Base-by-base conservation (phyloP, 1,139 yeast genomes). In the Hemisphaericaspora lyxosophila region DNA sequence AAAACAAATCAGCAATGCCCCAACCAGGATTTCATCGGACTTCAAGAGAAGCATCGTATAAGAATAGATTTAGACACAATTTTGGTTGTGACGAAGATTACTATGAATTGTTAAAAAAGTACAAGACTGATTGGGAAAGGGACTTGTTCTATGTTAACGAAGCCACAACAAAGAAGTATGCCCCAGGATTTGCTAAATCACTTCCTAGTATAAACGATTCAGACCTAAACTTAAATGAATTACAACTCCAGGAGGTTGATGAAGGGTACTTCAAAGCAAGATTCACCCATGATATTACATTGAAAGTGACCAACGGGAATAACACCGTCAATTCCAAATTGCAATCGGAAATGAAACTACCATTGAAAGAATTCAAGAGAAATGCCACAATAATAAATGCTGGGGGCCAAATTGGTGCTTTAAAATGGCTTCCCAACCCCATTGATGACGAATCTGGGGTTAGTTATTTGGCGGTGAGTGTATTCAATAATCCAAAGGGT, bases 391-490 rank as follows among this genome's bases (percentile, higher is more conserved):
- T 74, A 0, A 42, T 75, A 11, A 76, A 78, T 46, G 60, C 74
- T 0, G 87, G 87, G 1, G 83, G 83, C 0, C 54, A 73, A 5
- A 65, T 83, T 0, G 66, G 83, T 0, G 70, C 77, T 15, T 57
- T 73, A 41, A 72, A 74, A 20, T 83, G 89, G 88, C 51, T 75
- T n/a, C 61, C 57, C n/a, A 51, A 42, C 25, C 50, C 51, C 19
- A 25, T 35, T 4, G 35, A 41, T 15, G 37, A 35, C 22, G 33
- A 45, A 2, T 36, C 31, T 27, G 47, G 40, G 11, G 30, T 41
- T 4, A 53, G 75, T 39, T 72, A 67, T 44, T 54, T 83, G 38
- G 87, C 85, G 0, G 73, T 80, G 0, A 64, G 82, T 0, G 57
- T 80, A 0, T 53, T 62, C 2, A 60, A 64, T 38, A 53, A 59